Conservation (phyloP, 2,329 filamentous ascomycete genomes). For the Simplicillium aogashimaense region DNA sequence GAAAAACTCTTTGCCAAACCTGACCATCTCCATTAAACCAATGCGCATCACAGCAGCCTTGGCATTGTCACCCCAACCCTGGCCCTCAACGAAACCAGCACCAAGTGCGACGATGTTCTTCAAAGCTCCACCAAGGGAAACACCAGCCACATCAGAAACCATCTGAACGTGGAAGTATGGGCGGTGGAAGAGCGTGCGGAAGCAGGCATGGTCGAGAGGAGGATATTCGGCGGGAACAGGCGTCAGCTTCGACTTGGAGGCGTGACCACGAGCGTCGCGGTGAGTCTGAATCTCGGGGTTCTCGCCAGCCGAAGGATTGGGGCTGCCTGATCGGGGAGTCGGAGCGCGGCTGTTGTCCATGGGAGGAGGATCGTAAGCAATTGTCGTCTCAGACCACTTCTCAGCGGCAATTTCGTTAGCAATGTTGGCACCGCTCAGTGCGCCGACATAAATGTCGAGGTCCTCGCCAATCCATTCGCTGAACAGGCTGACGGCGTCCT, state of each 20-base stretch:
- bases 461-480: constrained; percentile 89
- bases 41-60: constrained; percentile 98
- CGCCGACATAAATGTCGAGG: constrained; percentile 92
- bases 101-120: constrained; percentile 96
- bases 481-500: constrained; percentile 79
- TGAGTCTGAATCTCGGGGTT: constrained; percentile 47
- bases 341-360: constrained; percentile 71
- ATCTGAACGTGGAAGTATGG: constrained; percentile 97
- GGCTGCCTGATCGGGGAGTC: constrained; percentile 36
- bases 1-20: constrained; percentile 92
- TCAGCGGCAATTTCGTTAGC: constrained; percentile 89
- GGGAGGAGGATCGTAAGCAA: constrained; percentile 87
- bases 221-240: constrained; percentile 76
- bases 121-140: constrained; percentile 85
- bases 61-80: constrained; percentile 96
- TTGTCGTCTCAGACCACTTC: constrained; percentile 95
- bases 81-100: constrained; percentile 88
- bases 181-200: constrained; percentile 83
- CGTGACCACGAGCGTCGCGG: constrained; percentile 57
- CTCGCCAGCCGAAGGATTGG: constrained; percentile 39
- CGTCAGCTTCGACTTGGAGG: constrained; percentile 60
- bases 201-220: constrained; percentile 72
- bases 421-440: constrained; percentile 92
- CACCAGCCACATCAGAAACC: constrained; percentile 90
- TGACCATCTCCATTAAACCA: constrained; percentile 91